A percentile compares a stretch with the other conserved stretches of the same genome.
Conservation (phyloP, 768 basidiomycete genomes). For the Porpolomopsis calyptriformis region DNA sequence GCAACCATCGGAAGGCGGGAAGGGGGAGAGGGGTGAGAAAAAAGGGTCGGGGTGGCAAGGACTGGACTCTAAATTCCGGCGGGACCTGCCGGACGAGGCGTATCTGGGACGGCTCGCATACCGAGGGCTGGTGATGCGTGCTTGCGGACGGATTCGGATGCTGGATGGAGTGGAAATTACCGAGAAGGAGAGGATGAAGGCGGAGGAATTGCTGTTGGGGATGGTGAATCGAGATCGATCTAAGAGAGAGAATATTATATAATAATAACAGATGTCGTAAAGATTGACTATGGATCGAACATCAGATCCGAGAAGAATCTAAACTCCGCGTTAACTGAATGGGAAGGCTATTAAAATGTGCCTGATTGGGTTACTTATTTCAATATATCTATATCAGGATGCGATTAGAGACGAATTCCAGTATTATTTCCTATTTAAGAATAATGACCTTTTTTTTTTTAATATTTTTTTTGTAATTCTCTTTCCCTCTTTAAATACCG, state of each 20-base stretch:
- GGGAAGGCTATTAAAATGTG: background rate
- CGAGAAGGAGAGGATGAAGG: constrained; percentile 80
- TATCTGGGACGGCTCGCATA: constrained; percentile 85
- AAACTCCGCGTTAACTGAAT: background rate
- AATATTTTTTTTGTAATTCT: too few relatives aligned
- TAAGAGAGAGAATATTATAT: too few relatives aligned
- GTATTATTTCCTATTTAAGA: background rate
- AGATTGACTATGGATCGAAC: background rate
- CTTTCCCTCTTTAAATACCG: constrained; percentile 1
- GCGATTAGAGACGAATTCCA: too few relatives aligned
- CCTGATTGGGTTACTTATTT: too few relatives aligned
- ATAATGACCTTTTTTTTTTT: background rate
- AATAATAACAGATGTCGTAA: background rate
- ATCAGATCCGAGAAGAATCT: background rate
- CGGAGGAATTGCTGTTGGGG: constrained; percentile 45
- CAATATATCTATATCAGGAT: constrained; percentile 6
- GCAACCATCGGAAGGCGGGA: constrained; percentile 42
- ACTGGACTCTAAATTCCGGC: constrained; percentile 77
- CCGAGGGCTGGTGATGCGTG: constrained; percentile 78
- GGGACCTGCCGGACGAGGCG: constrained; percentile 78
- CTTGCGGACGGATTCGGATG: constrained; percentile 52
- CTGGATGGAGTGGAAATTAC: constrained; percentile 82
- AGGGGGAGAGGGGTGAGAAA: constrained; percentile 16
- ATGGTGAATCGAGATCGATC: background rate
- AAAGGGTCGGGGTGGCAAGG: constrained; percentile 48